Conservation (phyloP, 768 basidiomycete species). For the Harrya chromipes region DNA sequence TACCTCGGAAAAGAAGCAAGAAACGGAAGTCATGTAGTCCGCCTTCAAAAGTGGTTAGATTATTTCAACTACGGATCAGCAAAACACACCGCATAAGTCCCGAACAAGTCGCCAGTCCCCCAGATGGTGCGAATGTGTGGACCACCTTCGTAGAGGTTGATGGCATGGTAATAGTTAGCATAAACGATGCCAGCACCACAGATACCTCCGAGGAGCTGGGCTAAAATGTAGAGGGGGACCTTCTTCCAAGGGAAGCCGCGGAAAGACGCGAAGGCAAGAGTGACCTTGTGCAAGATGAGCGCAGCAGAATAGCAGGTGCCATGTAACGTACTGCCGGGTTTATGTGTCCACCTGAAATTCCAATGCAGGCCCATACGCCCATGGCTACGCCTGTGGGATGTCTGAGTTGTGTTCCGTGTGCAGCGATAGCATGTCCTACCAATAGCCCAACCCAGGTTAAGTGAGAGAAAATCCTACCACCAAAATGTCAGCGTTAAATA, state of each 20-base stretch:
- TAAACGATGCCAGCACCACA: conserved; percentile 58
- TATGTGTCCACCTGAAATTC: conserved; percentile 72
- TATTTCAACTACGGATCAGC: not conserved
- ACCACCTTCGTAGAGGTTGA: conserved; percentile 61
- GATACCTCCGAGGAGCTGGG: conserved; percentile 60
- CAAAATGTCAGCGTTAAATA: conserved; percentile 1
- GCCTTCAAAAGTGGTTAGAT: conserved; percentile 29
- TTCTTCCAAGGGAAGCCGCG: conserved; percentile 80
- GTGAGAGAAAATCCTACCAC: conserved; percentile 21
- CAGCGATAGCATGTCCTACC: conserved; percentile 15
- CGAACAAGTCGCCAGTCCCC: conserved; percentile 56
- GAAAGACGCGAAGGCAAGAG: conserved; percentile 63
- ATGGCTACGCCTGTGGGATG: conserved; percentile 45
- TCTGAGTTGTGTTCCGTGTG: not conserved
- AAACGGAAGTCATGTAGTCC: conserved; percentile 41
- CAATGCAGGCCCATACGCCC: conserved; percentile 65
- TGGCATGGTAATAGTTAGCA: conserved; percentile 64
- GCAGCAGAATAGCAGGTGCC: not conserved
- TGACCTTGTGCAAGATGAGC: conserved; percentile 46
- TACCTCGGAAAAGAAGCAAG: conserved; percentile 47
- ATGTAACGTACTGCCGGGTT: conserved; percentile 57
- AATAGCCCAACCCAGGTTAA: conserved; percentile 32
- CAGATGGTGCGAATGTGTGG: conserved; percentile 50
- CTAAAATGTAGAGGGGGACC: conserved; percentile 65
- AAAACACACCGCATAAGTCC: conserved; percentile 54